Evolutionary conservation across 257 asterid species (phyloP).

Genomic region (Solanum pinnatisectum): DNA sequence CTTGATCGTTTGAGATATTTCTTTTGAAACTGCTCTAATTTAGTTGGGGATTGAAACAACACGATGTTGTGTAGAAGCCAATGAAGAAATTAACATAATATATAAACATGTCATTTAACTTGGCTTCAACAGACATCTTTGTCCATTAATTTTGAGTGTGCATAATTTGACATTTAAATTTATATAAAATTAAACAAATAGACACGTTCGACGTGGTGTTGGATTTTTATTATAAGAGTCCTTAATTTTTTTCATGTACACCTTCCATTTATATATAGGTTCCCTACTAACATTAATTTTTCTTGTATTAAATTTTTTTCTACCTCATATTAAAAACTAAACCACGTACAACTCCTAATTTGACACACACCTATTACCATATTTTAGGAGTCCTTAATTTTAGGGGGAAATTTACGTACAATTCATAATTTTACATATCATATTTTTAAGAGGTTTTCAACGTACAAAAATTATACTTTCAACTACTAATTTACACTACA

Average conservation of each 20-base stretch:
- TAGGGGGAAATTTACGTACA: neutral
- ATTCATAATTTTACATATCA: neutral
- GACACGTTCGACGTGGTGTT: too few relatives aligned
- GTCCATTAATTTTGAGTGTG: too few relatives aligned
- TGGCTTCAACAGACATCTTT: rapidly evolving
- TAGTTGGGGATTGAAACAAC: neutral
- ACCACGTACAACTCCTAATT: neutral
- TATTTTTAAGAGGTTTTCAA: neutral
- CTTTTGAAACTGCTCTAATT: too few relatives aligned
- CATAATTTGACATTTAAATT: too few relatives aligned
- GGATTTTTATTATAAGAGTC: neutral
- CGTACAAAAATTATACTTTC: neutral
- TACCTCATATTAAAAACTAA: neutral
- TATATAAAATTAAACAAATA: too few relatives aligned
- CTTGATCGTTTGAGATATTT: too few relatives aligned
- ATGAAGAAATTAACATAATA: too few relatives aligned
- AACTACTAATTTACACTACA: neutral
- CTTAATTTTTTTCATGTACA: neutral
- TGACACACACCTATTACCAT: neutral
- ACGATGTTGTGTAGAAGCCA: neutral
- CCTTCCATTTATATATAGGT: neutral
- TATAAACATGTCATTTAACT: too few relatives aligned
- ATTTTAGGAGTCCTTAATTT: too few relatives aligned
- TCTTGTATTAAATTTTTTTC: neutral
- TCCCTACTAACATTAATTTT: neutral